Percentiles rank a stretch among this genome's conserved stretches.
phyloP scores from a whole-genome alignment of 371 early-diverging fungal species.

The Choanephora cucurbitarum region DNA sequence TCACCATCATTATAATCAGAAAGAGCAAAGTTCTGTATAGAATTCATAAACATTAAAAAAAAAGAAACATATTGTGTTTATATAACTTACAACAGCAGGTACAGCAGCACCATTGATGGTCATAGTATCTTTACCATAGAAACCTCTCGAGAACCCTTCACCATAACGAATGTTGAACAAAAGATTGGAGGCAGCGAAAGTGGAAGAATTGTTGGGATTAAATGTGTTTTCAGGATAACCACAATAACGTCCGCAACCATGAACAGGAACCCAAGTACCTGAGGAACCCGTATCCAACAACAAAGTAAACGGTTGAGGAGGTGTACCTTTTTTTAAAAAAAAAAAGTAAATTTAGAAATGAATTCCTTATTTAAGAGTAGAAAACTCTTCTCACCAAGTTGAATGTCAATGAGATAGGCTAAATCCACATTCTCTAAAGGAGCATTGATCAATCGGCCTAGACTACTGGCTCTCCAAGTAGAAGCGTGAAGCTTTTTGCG shows the following conservation, averaged over 20 bases:
- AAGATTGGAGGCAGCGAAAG: conserved; percentile 16
- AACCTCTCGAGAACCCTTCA: conserved; percentile 42
- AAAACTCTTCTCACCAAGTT: too few relatives aligned
- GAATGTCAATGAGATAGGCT: conserved; percentile 43
- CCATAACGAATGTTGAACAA: conserved; percentile 44
- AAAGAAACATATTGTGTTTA: too few relatives aligned
- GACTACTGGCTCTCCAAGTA: background rate
- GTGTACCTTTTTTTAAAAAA: conserved; percentile 25
- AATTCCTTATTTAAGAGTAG: too few relatives aligned
- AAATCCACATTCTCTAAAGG: conserved; percentile 32
- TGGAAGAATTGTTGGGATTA: conserved; percentile 23
- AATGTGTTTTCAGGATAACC: conserved; percentile 37
- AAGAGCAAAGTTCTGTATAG: conserved; percentile 42
- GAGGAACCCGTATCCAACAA: conserved; percentile 51
- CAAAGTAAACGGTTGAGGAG: conserved; percentile 46
- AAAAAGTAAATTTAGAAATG: too few relatives aligned
- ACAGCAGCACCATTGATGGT: conserved; percentile 28
- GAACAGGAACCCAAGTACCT: conserved; percentile 45
- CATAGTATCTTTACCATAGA: conserved; percentile 42
- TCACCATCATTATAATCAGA: conserved; percentile 51
- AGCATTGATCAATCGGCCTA: conserved; percentile 12
- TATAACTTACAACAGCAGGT: conserved; percentile 32
- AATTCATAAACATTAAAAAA: too few relatives aligned
- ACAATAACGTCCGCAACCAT: conserved; percentile 36
- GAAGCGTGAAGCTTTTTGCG: conserved; percentile 10